These are phyloP conservation scores for Madurella fahalii DNA, from an alignment of 2,329 filamentous ascomycete species.

Conservation along the genomic window DNA sequence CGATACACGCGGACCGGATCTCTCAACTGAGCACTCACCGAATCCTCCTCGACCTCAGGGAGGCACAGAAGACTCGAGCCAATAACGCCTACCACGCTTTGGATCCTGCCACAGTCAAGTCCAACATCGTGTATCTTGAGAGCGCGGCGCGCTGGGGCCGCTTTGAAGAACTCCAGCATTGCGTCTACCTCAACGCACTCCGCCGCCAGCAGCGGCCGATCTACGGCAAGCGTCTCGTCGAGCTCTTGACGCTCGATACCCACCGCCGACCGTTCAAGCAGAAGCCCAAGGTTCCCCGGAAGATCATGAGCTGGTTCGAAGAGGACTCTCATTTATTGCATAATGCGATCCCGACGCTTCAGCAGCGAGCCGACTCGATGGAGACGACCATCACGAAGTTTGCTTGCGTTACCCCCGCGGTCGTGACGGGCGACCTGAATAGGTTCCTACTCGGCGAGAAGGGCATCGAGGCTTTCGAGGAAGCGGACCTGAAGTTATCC, in stretches of 20 bases:
- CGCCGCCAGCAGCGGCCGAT: slow-evolving; percentile 76
- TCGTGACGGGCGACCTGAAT: slow-evolving; percentile 74
- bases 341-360: slow-evolving; percentile 68
- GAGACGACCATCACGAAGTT: slow-evolving; percentile 80
- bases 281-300: slow-evolving; percentile 56
- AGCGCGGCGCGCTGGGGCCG: slow-evolving; percentile 64
- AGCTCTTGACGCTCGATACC: slow-evolving; percentile 63
- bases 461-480: slow-evolving; percentile 54
- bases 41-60: slow-evolving; percentile 65
- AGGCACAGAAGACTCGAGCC: slow-evolving; percentile 62
- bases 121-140: slow-evolving; percentile 69
- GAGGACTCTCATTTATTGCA: slow-evolving; percentile 61
- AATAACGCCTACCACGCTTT: slow-evolving; percentile 52
- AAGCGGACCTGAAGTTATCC: slow-evolving; percentile 54
- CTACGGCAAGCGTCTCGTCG: slow-evolving; percentile 75
- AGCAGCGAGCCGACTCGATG: slow-evolving; percentile 67
- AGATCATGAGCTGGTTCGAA: slow-evolving; percentile 70
- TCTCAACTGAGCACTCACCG: slow-evolving; percentile 67
- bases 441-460: slow-evolving; percentile 61
- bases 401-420: slow-evolving; percentile 85
- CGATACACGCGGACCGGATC: slow-evolving; percentile 48
- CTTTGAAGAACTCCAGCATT: slow-evolving; percentile 76
- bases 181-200: slow-evolving; percentile 74
- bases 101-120: slow-evolving; percentile 63
- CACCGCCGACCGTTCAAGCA: slow-evolving; percentile 56